Evolutionary conservation across 2,329 filamentous ascomycete genomes (phyloP).

Genomic region (Trichophyton simii): DNA sequence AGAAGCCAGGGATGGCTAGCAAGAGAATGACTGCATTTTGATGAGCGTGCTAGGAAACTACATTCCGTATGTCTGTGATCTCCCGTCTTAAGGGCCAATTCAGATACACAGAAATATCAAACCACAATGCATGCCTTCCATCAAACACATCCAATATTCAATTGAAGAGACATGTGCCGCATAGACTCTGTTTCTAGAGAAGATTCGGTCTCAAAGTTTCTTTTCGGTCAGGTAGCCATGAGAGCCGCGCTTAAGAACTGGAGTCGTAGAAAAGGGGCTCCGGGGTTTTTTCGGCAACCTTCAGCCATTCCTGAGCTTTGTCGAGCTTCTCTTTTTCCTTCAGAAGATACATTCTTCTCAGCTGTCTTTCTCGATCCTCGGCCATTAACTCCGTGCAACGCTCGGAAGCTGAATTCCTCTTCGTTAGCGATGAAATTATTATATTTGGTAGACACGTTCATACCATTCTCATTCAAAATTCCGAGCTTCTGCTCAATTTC

Average conservation of each 20-base stretch:
- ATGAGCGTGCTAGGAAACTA: no score
- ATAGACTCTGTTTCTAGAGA: no score
- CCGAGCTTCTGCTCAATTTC: constrained; percentile 22
- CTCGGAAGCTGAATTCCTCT: constrained; percentile 18
- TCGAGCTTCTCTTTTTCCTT: constrained; percentile 25
- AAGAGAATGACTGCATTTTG: no score
- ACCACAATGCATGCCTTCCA: no score
- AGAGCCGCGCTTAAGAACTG: neutral
- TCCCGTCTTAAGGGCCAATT: no score
- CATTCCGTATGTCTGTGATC: no score
- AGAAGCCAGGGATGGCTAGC: no score
- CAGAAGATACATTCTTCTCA: constrained; percentile 19
- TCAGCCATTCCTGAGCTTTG: constrained; percentile 22
- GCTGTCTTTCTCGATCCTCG: constrained; percentile 26
- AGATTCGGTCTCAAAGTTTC: neutral
- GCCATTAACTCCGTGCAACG: constrained; percentile 27
- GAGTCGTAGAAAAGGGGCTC: constrained; percentile 1
- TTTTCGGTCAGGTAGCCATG: neutral
- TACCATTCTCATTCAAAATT: constrained; percentile 23
- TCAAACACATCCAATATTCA: no score
- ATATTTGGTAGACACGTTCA: constrained; percentile 6
- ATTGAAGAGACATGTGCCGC: no score
- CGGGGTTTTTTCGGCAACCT: neutral
- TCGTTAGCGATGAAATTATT: neutral
- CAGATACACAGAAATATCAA: no score